Percentiles rank a stretch among this genome's conserved stretches.
Evolutionary conservation across 306 rosid species (phyloP).

Genomic region (Gillenia trifoliata): DNA sequence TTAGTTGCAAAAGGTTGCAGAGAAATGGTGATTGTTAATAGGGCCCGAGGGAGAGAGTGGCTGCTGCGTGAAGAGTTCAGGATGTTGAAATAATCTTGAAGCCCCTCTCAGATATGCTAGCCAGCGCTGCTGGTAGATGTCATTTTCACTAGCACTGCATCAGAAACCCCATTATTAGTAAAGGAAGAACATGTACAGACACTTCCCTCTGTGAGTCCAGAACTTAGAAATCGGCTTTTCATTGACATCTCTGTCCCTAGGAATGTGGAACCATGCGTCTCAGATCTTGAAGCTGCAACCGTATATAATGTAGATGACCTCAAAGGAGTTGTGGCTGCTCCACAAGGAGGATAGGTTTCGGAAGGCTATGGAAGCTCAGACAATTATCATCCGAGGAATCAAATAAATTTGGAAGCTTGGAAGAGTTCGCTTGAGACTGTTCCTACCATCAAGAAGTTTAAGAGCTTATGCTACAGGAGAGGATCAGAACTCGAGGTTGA

Average conservation of each 20-base stretch:
- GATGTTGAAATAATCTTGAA: conserved; percentile 57
- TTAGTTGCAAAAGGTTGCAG: conserved; percentile 81
- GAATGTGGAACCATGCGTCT: conserved; percentile 63
- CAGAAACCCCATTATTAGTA: conserved; percentile 56
- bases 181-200: conserved; percentile 56
- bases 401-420: conserved; percentile 73
- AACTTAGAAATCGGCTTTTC: conserved; percentile 43
- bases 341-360: conserved; percentile 73
- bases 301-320: conserved; percentile 89
- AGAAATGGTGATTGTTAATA: conserved; percentile 68
- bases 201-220: conserved; percentile 44
- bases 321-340: conserved; percentile 79
- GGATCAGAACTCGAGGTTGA: conserved; percentile 76
- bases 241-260: conserved; percentile 88
- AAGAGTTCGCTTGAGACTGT: conserved; percentile 78
- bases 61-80: conserved; percentile 50
- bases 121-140: conserved; percentile 67
- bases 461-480: conserved; percentile 73
- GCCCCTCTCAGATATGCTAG: conserved; percentile 58
- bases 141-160: conserved; percentile 80
- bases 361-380: conserved; percentile 67
- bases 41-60: conserved; percentile 57
- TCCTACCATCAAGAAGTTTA: conserved; percentile 85
- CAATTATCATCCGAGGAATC: conserved; percentile 61
- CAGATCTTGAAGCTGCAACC: conserved; percentile 49